These are phyloP conservation scores for Exophiala phaeomuriformis DNA, from an alignment of 2,329 filamentous ascomycete species.

Conservation along the genomic window DNA sequence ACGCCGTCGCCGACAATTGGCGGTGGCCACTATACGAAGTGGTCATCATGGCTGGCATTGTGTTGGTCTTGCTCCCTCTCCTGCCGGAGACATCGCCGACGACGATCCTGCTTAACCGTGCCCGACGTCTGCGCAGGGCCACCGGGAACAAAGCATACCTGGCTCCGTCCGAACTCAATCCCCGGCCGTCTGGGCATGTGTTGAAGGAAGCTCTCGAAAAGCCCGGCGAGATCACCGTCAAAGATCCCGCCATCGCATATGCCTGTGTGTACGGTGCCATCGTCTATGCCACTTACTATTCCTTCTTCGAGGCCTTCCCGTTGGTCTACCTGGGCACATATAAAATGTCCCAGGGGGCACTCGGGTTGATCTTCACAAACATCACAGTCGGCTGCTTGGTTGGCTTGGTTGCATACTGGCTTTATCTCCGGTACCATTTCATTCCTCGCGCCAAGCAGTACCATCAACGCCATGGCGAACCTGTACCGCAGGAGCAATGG, in stretches of 20 bases:
- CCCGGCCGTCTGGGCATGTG: constrained; percentile 52
- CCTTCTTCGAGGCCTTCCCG: constrained; percentile 61
- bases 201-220: constrained; percentile 14
- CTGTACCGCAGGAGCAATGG: constrained; percentile 47
- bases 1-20: constrained; percentile 53
- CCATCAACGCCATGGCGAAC: constrained; percentile 41
- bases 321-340: constrained; percentile 56
- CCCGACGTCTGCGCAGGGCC: constrained; percentile 50
- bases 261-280: constrained; percentile 55
- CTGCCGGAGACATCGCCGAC: constrained; percentile 57
- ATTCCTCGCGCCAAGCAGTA: constrained; percentile 40
- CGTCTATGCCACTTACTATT: constrained; percentile 44
- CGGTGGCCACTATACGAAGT: constrained; percentile 54
- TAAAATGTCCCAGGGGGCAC: constrained; percentile 50
- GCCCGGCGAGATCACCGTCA: constrained; percentile 35
- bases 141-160: constrained; percentile 39
- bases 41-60: constrained; percentile 52
- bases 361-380: constrained; percentile 55
- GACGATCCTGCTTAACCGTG: constrained; percentile 55
- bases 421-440: constrained; percentile 41
- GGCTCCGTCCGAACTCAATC: constrained; percentile 50
- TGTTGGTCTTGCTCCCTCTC: constrained; percentile 53
- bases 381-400: constrained; percentile 51
- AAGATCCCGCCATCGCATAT: constrained; percentile 57
- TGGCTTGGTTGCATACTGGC: constrained; percentile 43